phyloP scores from a whole-genome alignment of 208 protist species.

The Trypanosoma grayi region DNA sequence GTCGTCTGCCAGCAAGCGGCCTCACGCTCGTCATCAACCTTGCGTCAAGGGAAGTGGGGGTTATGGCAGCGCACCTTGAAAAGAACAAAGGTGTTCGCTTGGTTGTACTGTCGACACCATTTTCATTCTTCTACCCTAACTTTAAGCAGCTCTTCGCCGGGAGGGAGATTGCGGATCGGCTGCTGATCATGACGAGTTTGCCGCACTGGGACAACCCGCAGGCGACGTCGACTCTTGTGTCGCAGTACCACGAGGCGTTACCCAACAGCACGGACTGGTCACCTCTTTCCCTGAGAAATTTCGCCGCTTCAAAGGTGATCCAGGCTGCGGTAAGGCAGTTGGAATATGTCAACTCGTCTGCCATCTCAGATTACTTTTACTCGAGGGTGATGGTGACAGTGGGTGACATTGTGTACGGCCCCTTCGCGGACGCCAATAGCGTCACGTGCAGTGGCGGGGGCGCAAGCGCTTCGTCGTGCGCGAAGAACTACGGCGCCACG shows the following conservation, averaged over 20 bases:
- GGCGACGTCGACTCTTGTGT: conserved; percentile 2
- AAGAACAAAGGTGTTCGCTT: conserved; percentile 9
- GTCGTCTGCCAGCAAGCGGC: conserved; percentile 5
- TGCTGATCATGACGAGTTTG: conserved; percentile 40
- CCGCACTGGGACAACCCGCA: conserved; percentile 40
- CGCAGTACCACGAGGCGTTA: conserved; percentile 17
- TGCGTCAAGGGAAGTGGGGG: conserved; percentile 8
- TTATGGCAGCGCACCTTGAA: conserved; percentile 24
- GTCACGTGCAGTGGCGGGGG: conserved; percentile 1
- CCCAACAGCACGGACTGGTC: conserved; percentile 2
- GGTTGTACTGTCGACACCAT: conserved; percentile 28
- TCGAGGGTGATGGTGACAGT: conserved; percentile 13
- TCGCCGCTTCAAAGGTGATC: conserved; percentile 12
- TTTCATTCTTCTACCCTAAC: conserved; percentile 25
- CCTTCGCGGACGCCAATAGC: neutral
- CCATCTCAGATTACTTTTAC: conserved; percentile 28
- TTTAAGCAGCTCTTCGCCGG: conserved; percentile 17
- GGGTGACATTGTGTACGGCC: conserved; percentile 28
- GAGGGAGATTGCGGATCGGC: conserved; percentile 10
- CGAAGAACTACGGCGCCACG: conserved; percentile 50
- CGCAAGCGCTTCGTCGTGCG: conserved; percentile 7
- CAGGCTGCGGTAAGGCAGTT: conserved; percentile 8
- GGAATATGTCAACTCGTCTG: conserved; percentile 14
- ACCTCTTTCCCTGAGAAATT: conserved; percentile 10
- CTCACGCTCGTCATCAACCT: conserved; percentile 18